Base-by-base conservation (phyloP, 768 basidiomycete genomes). In the Mycena epipterygia region DNA sequence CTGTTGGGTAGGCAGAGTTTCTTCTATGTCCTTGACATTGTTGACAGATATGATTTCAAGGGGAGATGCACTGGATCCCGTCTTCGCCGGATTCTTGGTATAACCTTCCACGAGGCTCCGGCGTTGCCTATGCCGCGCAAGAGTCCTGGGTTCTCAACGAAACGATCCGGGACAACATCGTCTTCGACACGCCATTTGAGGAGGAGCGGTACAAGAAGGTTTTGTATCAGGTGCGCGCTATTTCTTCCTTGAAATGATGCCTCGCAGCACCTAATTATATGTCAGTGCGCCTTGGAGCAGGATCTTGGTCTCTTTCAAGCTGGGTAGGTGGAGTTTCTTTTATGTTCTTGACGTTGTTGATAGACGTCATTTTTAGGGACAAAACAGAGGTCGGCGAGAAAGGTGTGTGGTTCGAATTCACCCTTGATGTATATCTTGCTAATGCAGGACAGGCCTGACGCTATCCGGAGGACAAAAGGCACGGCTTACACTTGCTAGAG, bases 121-220 rank as follows among this genome's bases (percentile, higher is more conserved):
- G 94, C 3, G 86, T 96, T 32, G 90, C 93, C 3, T 95, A 93
- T 76, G 92, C 92, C 5, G 91, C 92, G 5, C 94, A 96, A 76
- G 93, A 95, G 76, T 89, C 92, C 2, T 96, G 94, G 94, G 90
- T 95, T 3, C 89, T 91, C 78, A 95, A 93, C 72, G 91, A 91
- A 67, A 93, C 92, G 0, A 92, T 94, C 60, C 84, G 81, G 77
- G 92, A 94, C 48, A 97, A 97, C 75, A 93, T 97, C 66, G 79
- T 93, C 52, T 97, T 97, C 68, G 95, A 95, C 35, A 82, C 89
- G 12, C 86, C 89, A 0, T 95, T 89, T 69, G 92, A 96, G 44
- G 91, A 94, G 76, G 88, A 87, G 67, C 86, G 91, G 11, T 97
- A 97, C 78, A 91, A 91, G 85, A 88, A 90, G 76, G 94, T 92